These are phyloP conservation scores for Pilaira anomala DNA, from an alignment of 192 early-diverging fungal genomes.

Conservation along the genomic window DNA sequence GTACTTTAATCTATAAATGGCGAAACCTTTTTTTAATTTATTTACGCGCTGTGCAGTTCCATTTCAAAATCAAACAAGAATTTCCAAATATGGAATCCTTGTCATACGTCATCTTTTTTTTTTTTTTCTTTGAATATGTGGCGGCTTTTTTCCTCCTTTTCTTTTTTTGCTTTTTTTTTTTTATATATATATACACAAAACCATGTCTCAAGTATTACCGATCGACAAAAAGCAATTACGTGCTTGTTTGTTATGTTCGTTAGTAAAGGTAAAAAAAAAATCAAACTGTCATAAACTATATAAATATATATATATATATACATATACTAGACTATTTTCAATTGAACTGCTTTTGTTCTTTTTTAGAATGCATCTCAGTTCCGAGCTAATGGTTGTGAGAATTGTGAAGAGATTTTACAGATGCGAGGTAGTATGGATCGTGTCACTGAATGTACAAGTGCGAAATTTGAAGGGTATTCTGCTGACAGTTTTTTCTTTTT, in stretches of 20 bases:
- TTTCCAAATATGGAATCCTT: too few relatives aligned
- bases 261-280: constrained; percentile 59
- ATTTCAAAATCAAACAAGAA: too few relatives aligned
- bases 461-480: constrained; percentile 78
- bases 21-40: too few relatives aligned
- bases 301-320: too few relatives aligned
- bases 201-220: constrained; percentile 45
- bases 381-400: constrained; percentile 70
- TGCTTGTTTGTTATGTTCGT: constrained; percentile 76
- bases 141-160: too few relatives aligned
- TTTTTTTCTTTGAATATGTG: too few relatives aligned
- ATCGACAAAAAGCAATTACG: constrained; percentile 70
- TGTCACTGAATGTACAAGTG: constrained; percentile 74
- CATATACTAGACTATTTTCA: too few relatives aligned
- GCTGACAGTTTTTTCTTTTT: too few relatives aligned
- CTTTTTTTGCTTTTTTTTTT: background rate
- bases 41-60: too few relatives aligned
- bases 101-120: too few relatives aligned
- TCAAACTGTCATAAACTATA: background rate
- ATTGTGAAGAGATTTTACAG: constrained; percentile 74
- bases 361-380: constrained; percentile 66
- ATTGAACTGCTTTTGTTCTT: background rate
- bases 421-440: constrained; percentile 62
- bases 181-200: background rate
- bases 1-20: too few relatives aligned